Evolutionary conservation across 768 basidiomycete species (phyloP), one percentile per base, ranked within the genome.

Genomic region (Mycena haematopus): DNA sequence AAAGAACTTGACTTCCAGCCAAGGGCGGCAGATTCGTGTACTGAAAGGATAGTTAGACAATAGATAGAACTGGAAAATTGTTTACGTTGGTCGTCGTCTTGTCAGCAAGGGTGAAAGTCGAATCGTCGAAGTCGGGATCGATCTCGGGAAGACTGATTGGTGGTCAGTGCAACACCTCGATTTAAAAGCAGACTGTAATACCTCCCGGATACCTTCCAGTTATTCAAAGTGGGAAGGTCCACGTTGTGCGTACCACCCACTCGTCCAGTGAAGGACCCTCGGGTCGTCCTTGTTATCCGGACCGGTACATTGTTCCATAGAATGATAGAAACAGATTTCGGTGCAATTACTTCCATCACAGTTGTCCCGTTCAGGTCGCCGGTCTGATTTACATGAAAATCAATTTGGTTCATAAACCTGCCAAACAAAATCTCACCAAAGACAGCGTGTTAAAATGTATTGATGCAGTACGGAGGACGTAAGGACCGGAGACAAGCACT

Each of bases 351-450:
- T 65, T 82, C 80, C 25, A 84, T 66, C 6, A 72, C 57, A 1
- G 83, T 83, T 3, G 82, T 81, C n/a, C 79, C 80, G 63, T 83
- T 80, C 38, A 81, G 65, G 65, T 85, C 84, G 11, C 84, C 83
- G 15, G 72, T 74, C 82, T 83, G 46, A n/a, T 56, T 50, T 4
- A 31, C 29, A 31, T 33, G 27, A 29, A 51, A 11, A 56, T 33
- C 22, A 47, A 13, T 27, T 24, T 21, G 19, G 49, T 52, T 21
- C 38, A 25, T 15, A 40, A 33, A 21, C 15, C 24, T 27, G 1
- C n/a, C n/a, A 22, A 15, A 35, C 33, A 57, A 21, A 49, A 58
- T 44, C 72, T 52, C 52, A 77, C 78, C 74, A 81, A 57, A 33
- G 66, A 59, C 8, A 82, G 64, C 1, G 75, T 80, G 36, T 77